Evolutionary conservation across 768 basidiomycete species (phyloP).

Genomic region (Mycena epipterygia): DNA sequence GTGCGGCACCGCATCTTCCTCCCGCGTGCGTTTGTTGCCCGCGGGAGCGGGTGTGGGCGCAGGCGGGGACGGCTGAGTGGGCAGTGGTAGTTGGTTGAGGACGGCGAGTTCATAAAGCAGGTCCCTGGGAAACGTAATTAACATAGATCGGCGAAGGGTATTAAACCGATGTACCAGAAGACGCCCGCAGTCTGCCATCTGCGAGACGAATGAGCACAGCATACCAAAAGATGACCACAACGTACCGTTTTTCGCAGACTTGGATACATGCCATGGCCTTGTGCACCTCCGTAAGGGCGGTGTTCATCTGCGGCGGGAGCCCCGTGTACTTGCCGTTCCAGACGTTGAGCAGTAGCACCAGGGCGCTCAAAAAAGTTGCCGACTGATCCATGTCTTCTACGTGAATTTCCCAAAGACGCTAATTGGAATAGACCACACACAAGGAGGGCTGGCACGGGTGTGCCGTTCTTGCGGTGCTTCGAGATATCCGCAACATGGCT

Average conservation of each 20-base stretch:
- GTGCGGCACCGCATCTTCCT: not conserved
- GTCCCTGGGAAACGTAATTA: constrained; percentile 13
- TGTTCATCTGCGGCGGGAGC: constrained; percentile 44
- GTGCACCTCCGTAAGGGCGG: constrained; percentile 49
- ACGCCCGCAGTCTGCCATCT: constrained; percentile 30
- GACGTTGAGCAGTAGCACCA: constrained; percentile 45
- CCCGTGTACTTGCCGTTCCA: constrained; percentile 55
- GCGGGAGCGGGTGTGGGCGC: not conserved
- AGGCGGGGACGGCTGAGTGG: not conserved
- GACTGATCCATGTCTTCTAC: constrained; percentile 36
- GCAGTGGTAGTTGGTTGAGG: constrained; percentile 25
- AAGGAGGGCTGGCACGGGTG: constrained; percentile 29
- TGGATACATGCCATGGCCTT: constrained; percentile 54
- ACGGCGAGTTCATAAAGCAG: constrained; percentile 27
- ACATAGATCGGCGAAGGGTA: too few species aligned
- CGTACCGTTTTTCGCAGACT: constrained; percentile 23
- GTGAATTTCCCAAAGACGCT: constrained; percentile 6
- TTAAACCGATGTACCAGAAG: constrained; percentile 7
- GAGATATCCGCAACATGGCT: constrained; percentile 56
- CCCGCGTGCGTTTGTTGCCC: not conserved
- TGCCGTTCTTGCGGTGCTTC: constrained; percentile 38
- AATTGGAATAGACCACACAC: not conserved
- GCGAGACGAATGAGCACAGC: not conserved
- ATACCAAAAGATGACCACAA: too few species aligned
- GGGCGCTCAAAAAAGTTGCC: constrained; percentile 45